phyloP scores from a whole-genome alignment of 805 yeast species.

The Candida fluviatilis region DNA sequence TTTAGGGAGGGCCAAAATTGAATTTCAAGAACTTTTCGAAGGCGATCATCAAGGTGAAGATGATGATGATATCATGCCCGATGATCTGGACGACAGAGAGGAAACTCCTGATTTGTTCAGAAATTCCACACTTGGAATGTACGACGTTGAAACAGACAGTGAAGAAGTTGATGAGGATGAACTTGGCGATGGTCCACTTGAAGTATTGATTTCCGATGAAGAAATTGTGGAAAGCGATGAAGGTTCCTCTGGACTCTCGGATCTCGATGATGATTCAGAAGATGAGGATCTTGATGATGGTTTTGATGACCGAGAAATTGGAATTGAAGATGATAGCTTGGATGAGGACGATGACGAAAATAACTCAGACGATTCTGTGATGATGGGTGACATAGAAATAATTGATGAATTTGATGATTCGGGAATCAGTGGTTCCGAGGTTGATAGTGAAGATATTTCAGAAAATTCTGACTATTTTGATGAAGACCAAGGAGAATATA shows the following conservation, averaged over 20 bases:
- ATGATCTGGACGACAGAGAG: conserved; percentile 59
- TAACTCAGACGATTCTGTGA: conserved; percentile 7
- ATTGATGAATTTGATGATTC: conserved; percentile 30
- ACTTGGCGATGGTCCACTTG: conserved; percentile 30
- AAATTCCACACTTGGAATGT: conserved; percentile 93
- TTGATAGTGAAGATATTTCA: conserved; percentile 24
- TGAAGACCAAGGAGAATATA: conserved; percentile 23
- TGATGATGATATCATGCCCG: conserved; percentile 30
- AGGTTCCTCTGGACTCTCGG: conserved; percentile 18
- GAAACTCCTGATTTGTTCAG: conserved; percentile 80
- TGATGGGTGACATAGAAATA: conserved; percentile 27
- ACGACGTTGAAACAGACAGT: conserved; percentile 71
- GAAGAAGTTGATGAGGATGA: conserved; percentile 58
- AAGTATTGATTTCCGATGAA: conserved; percentile 37
- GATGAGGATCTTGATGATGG: conserved; percentile 19
- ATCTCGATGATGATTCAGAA: conserved; percentile 19
- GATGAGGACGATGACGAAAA: conserved; percentile 8
- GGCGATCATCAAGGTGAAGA: conserved; percentile 50
- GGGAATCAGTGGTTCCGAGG: conserved; percentile 21
- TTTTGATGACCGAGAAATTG: conserved; percentile 40
- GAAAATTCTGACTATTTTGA: conserved; percentile 20
- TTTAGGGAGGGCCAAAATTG: conserved; percentile 53
- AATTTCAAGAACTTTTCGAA: conserved; percentile 55
- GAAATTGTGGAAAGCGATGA: conserved; percentile 24
- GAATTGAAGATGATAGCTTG: conserved; percentile 18